Base-by-base conservation (phyloP, 805 yeast genomes). In the Nakazawaea peltata region DNA sequence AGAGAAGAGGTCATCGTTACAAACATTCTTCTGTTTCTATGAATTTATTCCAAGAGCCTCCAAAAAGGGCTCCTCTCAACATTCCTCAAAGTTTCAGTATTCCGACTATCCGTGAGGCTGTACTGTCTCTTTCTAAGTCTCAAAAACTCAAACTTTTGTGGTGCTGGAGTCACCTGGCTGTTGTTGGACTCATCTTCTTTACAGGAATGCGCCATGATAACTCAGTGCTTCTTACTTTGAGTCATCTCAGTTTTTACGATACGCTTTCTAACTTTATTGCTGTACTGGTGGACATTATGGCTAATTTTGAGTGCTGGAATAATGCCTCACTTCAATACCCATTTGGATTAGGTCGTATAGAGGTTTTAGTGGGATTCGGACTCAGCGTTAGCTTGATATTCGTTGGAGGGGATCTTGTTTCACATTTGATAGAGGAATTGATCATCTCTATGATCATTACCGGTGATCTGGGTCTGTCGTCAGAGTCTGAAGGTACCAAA, bases 1-100 rank as follows among this genome's bases (percentile, higher is more conserved):
- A 77, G 48, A 77, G 98, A 65, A 77, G 88, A 46, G 98, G 98
- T 5, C 98, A 90, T 57, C 72, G 90, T 46, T 90, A 90, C 54
- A 90, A 90, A 54, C 97, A 90, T 56, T 87, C 97, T 3, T 87
- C 96, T 7, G 95, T 90, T 5, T 86, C 95, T 4, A 82, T 90
- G 92, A 88, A 90, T 55, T 71, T 90, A 53, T 90, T 92, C 54
- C 95, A 85, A 56, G 97, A 90, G 50, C 95, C 97, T 1, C 81
- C 87, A 12, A 74, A 67, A 27, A 66, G 78, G 25, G 77, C 81
- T 4, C 81, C 87, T 1, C 58, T 65, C 24, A 65, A 74, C 28
- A 60, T 77, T 13, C 84, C 87, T 0, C 71, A 70, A 24, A 69
- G 70, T 47, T 70, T 79, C 44, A 84, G 87, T 13, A 76, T 87